Base-by-base conservation (phyloP, 225 moss, liverwort and hornwort genomes). In the Thuidium tamariscinum region DNA sequence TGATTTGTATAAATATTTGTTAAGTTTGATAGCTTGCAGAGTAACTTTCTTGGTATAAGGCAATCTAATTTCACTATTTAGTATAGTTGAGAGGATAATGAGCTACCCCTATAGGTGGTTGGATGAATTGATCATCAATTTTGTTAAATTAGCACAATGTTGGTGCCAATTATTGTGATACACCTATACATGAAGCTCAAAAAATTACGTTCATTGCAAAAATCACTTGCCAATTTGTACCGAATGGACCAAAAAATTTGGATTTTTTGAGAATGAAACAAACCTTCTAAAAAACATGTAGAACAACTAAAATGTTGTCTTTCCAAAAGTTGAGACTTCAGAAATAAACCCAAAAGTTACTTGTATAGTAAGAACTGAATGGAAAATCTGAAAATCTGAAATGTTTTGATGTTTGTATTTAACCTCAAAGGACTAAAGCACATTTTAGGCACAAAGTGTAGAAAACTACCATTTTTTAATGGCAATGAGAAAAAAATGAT, bases 121-220 rank as follows among this genome's bases (percentile, higher is more conserved):
- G 18, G 11, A 72, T 46, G 18, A 72, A 30, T 72, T 46, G 46
- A 6, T 48, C 11, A 48, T 72, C 11, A 72, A 11, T 72, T 72
- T 72, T 30, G 1, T 30, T 18, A 46, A 18, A 72, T 30, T 30
- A 1, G 1, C 0, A 0, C 0, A 0, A 30, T 18, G 2, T 18
- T 48, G 19, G 30, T 0, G 0, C 2, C 30, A 48, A 30, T 7
- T 19, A 3, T 11, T 19, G 4, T 32, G 1, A 7, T 2, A 30
- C 30, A 7, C 7, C 0, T 29, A 0, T 10, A 18, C 7, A 11
- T 4, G 10, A 46, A 18, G 9, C 10, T 72, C 11, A 18, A 48
- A 30, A 30, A 46, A 32, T 19, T 48, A 48, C 11, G 1, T 19
- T 46, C 4, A 3, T 48, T 46, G 6, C 3, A 18, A 30, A 2